phyloP scores from a whole-genome alignment of 257 asterid species.

The Przewalskia tangutica region DNA sequence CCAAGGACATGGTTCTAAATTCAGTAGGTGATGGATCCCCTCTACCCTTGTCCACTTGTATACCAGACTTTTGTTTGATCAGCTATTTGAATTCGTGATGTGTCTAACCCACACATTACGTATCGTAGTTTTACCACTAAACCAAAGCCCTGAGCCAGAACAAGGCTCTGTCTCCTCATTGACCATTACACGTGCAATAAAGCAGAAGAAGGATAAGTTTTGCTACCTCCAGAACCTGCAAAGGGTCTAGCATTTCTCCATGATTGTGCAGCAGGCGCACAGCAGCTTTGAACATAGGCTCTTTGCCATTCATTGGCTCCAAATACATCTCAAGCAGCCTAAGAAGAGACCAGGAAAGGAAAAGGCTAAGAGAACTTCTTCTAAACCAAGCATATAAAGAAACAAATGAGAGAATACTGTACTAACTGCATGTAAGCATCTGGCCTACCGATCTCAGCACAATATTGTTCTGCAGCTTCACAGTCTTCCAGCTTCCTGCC shows the following conservation, averaged over 20 bases:
- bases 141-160: not conserved
- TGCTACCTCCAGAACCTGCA: constrained; percentile 79
- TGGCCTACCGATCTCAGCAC: constrained; percentile 97
- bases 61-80: not conserved
- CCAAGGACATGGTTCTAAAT: not conserved
- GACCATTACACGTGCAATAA: not conserved
- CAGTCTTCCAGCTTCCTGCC: constrained; percentile 83
- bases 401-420: constrained; percentile 15
- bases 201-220: constrained; percentile 3
- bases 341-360: constrained; percentile 6
- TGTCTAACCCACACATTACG: not conserved
- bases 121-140: not conserved
- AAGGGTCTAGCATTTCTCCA: constrained; percentile 82
- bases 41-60: not conserved
- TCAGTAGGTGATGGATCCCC: not conserved
- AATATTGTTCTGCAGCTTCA: constrained; percentile 93
- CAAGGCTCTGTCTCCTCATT: not conserved
- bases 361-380: constrained; percentile 5
- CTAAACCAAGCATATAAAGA: constrained; percentile 11
- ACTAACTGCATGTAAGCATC: constrained; percentile 94
- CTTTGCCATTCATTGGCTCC: constrained; percentile 86
- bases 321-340: constrained; percentile 94
- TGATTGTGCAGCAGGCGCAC: constrained; percentile 89
- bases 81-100: not conserved
- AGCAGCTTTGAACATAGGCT: constrained; percentile 88